Conservation (phyloP, 257 asterid genomes). For the Capsicum rhomboideum region DNA sequence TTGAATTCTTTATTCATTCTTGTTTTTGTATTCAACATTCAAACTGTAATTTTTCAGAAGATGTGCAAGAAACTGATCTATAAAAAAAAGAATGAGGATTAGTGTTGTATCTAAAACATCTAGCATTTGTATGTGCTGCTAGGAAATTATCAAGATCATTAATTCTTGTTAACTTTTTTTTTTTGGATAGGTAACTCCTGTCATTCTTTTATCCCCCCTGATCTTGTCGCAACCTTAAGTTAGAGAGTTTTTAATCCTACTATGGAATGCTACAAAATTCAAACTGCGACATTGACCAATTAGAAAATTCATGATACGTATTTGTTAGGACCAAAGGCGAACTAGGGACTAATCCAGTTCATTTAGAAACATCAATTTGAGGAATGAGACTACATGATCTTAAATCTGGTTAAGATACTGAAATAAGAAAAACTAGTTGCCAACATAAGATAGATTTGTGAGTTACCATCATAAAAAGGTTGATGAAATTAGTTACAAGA, state of each 20-base stretch:
- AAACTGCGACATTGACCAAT: background rate
- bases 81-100: background rate
- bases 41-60: background rate
- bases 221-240: background rate
- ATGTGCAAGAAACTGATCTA: background rate
- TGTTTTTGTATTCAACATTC: background rate
- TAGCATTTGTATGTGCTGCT: background rate
- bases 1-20: background rate
- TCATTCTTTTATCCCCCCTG: background rate
- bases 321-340: background rate
- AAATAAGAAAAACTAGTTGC: background rate
- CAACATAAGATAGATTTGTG: slow-evolving; percentile 32
- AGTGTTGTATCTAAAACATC: background rate
- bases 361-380: background rate
- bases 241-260: background rate
- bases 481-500: slow-evolving; percentile 67
- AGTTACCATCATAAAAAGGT: slow-evolving; percentile 65
- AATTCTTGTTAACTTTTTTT: background rate
- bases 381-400: background rate
- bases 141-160: background rate
- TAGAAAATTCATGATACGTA: background rate
- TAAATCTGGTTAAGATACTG: background rate
- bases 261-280: background rate
- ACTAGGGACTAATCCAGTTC: background rate
- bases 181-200: background rate